Evolutionary conservation across 148 eudicot species (phyloP).

Genomic region (Chenopodium album): DNA sequence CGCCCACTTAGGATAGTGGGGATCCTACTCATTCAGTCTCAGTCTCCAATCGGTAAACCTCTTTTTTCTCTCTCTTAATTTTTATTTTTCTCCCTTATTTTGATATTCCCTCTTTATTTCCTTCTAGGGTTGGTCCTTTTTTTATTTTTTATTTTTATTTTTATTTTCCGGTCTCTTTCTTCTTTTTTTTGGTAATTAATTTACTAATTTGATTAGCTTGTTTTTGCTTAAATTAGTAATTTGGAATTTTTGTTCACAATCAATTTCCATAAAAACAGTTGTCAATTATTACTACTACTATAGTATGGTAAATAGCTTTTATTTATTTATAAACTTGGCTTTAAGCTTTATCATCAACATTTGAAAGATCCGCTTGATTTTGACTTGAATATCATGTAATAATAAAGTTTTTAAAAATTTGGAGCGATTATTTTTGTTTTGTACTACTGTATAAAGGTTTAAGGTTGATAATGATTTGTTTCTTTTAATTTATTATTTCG

Average conservation of each 20-base stretch:
- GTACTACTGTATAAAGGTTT: not conserved
- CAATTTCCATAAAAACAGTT: not conserved
- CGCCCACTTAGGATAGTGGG: slow-evolving; percentile 30
- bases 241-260: not conserved
- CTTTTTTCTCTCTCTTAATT: not conserved
- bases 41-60: slow-evolving; percentile 27
- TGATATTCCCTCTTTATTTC: slow-evolving; percentile 7
- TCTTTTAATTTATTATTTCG: not conserved
- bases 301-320: not conserved
- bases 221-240: not conserved
- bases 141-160: not conserved
- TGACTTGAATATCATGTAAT: not conserved
- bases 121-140: slow-evolving; percentile 34
- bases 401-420: not conserved
- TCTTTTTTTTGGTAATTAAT: slow-evolving; percentile 22
- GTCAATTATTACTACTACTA: not conserved
- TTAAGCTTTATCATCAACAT: not conserved
- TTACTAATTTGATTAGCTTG: slow-evolving; percentile 4
- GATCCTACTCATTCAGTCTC: slow-evolving; percentile 7
- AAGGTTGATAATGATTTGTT: not conserved
- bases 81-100: not conserved
- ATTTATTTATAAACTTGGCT: not conserved
- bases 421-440: slow-evolving; percentile 14
- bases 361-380: slow-evolving; percentile 10
- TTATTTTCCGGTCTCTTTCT: slow-evolving; percentile 5